These are phyloP conservation scores for Naegleria gruberi DNA, from an alignment of 208 protist genomes.

Conservation along the genomic window DNA sequence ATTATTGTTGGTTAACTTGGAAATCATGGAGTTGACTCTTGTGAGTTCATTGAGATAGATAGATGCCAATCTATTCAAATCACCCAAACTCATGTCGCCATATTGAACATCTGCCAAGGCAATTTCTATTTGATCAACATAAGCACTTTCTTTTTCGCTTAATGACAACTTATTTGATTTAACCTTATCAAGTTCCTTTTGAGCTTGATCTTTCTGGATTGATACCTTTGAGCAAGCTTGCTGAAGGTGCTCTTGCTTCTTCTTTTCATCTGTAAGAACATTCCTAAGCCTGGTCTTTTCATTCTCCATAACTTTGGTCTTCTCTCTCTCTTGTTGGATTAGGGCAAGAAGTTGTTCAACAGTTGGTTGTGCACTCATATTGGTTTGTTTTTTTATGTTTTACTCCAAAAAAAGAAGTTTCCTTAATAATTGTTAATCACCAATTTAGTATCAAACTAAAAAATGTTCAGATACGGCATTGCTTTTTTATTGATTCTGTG, in stretches of 20 bases:
- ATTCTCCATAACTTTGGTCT: neutral
- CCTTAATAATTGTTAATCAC: neutral
- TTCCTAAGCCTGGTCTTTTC: no score
- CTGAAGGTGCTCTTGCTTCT: no score
- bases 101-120: neutral
- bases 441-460: neutral
- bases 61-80: neutral
- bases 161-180: neutral
- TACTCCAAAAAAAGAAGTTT: neutral
- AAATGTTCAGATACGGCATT: neutral
- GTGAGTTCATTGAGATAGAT: neutral
- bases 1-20: neutral
- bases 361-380: neutral
- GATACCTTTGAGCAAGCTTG: no score
- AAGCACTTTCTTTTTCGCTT: neutral
- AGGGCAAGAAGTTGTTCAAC: neutral
- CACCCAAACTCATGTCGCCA: neutral
- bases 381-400: neutral
- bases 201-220: no score
- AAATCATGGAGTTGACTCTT: neutral
- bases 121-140: neutral
- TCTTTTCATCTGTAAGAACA: no score
- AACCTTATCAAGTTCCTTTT: neutral
- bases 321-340: neutral
- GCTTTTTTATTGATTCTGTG: neutral